Evolutionary conservation across 139 green algal genomes (phyloP), one percentile per base, ranked within the genome.

Genomic region (Dunaliella sp.): DNA sequence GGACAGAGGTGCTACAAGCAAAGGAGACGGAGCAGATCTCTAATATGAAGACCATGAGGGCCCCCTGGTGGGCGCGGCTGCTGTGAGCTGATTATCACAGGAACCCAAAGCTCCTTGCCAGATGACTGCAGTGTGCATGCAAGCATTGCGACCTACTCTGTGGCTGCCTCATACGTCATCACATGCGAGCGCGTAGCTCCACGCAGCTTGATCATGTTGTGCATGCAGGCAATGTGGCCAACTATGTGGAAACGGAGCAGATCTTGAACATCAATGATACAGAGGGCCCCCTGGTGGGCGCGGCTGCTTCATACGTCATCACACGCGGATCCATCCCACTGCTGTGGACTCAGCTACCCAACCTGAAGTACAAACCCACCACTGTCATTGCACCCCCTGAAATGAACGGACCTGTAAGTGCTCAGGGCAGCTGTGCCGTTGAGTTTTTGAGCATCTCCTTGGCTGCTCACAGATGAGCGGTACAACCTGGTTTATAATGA

Each of bases 201-300:
- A n/a, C n/a, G n/a, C n/a, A n/a, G n/a, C n/a, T n/a, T n/a, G n/a
- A n/a, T n/a, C n/a, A n/a, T n/a, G n/a, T n/a, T n/a, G n/a, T n/a
- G n/a, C n/a, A n/a, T n/a, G n/a, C 87, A 90, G 93, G 94, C 36
- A 77, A 88, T 38, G 94, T 94, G 24, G 95, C 96, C 81, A 98
- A 98, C 93, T 96, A 95, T 89, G 96, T 98, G 38, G 96, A 98
- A 91, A 97, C 93, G 31, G 96, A 98, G 93, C 94, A 98, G 92
- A 38, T 98, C 32, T 73, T 98, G 86, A 82, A 84, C 38, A 79
- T 94, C 28, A 82, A 90, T 90, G 80, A 83, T 89, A 38, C 73
- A 32, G 79, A 24, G 35, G 57, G n/a, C 38, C 38, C 38, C 2
- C n/a, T 77, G 1, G 30, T 2, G 36, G 85, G 84, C 65, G 73